These are phyloP conservation scores for Solanum medicagineum DNA, from an alignment of 257 asterid genomes.

Conservation along the genomic window DNA sequence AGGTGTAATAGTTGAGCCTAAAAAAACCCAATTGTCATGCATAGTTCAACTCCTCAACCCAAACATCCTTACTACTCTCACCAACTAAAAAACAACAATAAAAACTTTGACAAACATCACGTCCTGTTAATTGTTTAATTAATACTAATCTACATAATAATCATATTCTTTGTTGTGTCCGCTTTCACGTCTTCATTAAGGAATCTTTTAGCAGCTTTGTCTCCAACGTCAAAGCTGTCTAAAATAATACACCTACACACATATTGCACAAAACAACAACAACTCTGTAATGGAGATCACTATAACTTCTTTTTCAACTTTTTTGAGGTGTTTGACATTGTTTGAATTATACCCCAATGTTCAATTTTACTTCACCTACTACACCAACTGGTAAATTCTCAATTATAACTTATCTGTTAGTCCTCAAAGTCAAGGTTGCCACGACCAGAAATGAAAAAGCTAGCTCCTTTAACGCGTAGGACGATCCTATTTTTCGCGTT, in stretches of 20 bases:
- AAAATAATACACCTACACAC: not conserved
- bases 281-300: not conserved
- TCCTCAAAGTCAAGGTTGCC: not conserved
- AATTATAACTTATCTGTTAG: not conserved
- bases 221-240: conserved; percentile 11
- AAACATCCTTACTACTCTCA: not conserved
- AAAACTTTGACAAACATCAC: not conserved
- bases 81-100: not conserved
- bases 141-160: not conserved
- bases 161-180: conserved; percentile 3
- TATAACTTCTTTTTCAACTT: not conserved
- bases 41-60: not conserved
- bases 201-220: conserved; percentile 3
- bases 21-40: not conserved
- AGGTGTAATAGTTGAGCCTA: not conserved
- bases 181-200: conserved; percentile 2
- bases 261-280: not conserved
- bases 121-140: not conserved
- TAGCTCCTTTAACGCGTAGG: not conserved
- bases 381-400: not conserved
- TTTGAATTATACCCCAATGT: not conserved
- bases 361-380: not conserved
- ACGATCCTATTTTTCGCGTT: not conserved
- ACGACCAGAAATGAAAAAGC: not conserved
- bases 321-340: not conserved